Evolutionary conservation across 805 yeast species (phyloP).

Genomic region (Schwanniomyces sp.): DNA sequence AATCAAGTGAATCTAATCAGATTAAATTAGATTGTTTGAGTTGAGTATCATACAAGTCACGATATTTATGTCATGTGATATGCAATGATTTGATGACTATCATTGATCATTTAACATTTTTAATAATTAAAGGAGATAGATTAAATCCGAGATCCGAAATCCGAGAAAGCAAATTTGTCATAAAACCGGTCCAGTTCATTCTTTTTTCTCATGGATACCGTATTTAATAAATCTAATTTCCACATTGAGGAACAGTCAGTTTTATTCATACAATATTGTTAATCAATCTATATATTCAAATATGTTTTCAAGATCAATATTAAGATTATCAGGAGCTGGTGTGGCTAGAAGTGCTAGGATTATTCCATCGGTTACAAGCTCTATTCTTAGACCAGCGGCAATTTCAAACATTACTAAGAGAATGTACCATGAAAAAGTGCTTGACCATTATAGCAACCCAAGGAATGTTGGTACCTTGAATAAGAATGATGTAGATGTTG

Average conservation of each 20-base stretch:
- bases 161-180: not conserved
- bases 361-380: constrained; percentile 3
- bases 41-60: no score
- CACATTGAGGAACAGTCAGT: not conserved
- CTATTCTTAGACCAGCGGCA: constrained; percentile 5
- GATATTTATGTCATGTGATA: no score
- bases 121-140: no score
- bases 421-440: constrained; percentile 86
- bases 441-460: constrained; percentile 95
- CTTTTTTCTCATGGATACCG: not conserved
- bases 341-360: constrained; percentile 6
- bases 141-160: not conserved
- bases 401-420: constrained; percentile 17
- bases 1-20: no score
- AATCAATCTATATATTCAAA: not conserved
- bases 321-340: constrained; percentile 11
- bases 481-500: constrained; percentile 73
- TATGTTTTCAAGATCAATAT: constrained; percentile 26
- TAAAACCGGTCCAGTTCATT: not conserved
- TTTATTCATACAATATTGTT: not conserved
- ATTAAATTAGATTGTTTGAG: no score
- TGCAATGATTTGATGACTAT: no score
- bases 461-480: constrained; percentile 94
- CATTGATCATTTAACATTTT: no score
- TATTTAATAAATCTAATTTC: not conserved